Conservation (phyloP, 305 asterid species). For the Fraxinus albicans region DNA sequence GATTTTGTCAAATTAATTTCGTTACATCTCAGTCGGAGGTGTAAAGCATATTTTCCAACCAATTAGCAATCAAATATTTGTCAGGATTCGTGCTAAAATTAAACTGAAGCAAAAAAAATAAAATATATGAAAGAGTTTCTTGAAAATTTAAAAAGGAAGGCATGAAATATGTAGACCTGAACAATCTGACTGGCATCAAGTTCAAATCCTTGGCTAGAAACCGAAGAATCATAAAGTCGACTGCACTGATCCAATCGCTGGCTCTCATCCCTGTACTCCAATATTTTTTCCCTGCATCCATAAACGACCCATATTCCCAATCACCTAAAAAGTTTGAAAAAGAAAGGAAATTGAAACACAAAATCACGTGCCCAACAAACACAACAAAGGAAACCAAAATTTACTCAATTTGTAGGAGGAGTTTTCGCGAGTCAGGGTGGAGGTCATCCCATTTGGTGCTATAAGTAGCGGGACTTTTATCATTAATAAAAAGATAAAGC, state of each 20-base stretch:
- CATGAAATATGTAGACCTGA: slow-evolving; percentile 47
- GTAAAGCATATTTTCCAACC: not conserved
- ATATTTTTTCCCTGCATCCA: slow-evolving; percentile 68
- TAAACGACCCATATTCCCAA: slow-evolving; percentile 19
- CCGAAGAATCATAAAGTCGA: slow-evolving; percentile 81
- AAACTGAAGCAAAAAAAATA: not conserved
- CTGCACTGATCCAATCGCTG: slow-evolving; percentile 81
- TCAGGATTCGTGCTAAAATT: not conserved
- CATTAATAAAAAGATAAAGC: slow-evolving; percentile 70
- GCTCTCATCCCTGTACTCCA: slow-evolving; percentile 89
- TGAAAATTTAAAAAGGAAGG: not conserved
- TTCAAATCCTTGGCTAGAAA: slow-evolving; percentile 80
- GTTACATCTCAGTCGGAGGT: not conserved
- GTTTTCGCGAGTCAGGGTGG: slow-evolving; percentile 88
- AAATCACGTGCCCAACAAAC: not conserved
- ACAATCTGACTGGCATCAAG: slow-evolving; percentile 75
- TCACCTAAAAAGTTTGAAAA: not conserved
- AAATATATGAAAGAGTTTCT: not conserved
- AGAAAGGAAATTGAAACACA: not conserved
- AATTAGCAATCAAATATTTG: not conserved
- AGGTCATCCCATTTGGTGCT: slow-evolving; percentile 94
- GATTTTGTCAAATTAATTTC: not conserved
- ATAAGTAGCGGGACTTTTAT: slow-evolving; percentile 83
- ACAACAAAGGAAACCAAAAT: slow-evolving; percentile 9
- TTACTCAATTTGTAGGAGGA: slow-evolving; percentile 82